Base-by-base conservation (phyloP, 495 filamentous ascomycete genomes). In the Aspergillus olivimuriae region DNA sequence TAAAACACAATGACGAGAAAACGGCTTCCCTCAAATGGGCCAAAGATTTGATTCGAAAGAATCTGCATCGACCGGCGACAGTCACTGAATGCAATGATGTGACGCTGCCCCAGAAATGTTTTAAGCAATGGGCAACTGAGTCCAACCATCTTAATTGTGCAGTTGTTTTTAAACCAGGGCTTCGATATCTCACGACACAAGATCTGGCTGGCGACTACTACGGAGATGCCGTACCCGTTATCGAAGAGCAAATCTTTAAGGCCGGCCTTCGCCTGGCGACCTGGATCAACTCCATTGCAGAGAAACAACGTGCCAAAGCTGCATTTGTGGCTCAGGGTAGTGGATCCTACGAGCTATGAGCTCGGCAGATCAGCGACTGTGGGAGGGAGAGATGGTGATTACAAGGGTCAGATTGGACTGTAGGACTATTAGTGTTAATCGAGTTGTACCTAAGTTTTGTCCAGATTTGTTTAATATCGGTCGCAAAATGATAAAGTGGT, bases 141-240 rank as follows among this genome's bases (percentile, higher is more conserved):
- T 21, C 44, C 24, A 47, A 47, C 32, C 14, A 20, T 22, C 24
- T 47, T 12, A 47, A 47, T 34, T 47, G 44, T 26, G 36, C 38
- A 33, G 40, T 47, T 21, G 44, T 47, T 30, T 47, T 47, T 37
- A 47, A 47, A 34, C 40, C 40, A 20, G 44, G 44, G 34, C 16
- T 47, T 22, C 17, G 41, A 34, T 47, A 37, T 35, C 12, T 41
- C 4, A 11, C 35, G 31, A 23, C 30, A 17, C 21, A 48, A 14
- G 38, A 48, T 19, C 45, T 48, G 6, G 45, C 19, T 12, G 38
- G 32, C 4, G 45, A 37, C 1, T 48, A 48, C 15, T 48, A 48
- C 32, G 38, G 7, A 9, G 45, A 17, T 7, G 36, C 45, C 15
- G 45, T 31, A 1, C 45, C 45, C 24, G 41, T 48, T 36, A 22